Conservation (phyloP, 129 eudicot species). For the Flaveria sonorensis region DNA sequence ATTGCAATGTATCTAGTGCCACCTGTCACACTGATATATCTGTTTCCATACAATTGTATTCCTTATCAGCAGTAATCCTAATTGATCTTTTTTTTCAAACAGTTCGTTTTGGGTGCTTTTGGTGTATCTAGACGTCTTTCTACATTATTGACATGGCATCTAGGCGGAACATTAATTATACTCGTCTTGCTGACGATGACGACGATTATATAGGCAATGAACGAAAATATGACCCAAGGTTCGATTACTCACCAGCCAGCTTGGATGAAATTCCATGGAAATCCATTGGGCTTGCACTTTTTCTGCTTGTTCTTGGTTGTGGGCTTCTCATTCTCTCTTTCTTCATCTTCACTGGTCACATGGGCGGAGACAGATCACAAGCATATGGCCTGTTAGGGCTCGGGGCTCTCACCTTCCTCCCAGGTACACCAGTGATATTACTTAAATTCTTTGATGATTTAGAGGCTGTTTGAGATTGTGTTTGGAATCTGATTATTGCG, state of each 20-base stretch:
- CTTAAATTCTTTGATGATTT: conserved; percentile 10
- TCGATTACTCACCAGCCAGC: conserved; percentile 68
- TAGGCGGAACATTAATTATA: conserved; percentile 64
- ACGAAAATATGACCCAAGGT: conserved; percentile 71
- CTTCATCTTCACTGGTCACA: conserved; percentile 84
- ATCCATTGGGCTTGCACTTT: conserved; percentile 81
- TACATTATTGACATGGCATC: conserved; percentile 53
- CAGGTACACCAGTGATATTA: conserved; percentile 48
- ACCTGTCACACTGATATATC: not conserved
- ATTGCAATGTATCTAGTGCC: too few species aligned
- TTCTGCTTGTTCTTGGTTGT: conserved; percentile 73
- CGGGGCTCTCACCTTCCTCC: conserved; percentile 80
- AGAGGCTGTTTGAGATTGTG: not conserved
- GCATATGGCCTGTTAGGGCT: conserved; percentile 91
- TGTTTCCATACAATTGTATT: not conserved
- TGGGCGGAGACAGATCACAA: conserved; percentile 91
- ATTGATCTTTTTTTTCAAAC: not conserved
- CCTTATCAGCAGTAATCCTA: conserved; percentile 1
- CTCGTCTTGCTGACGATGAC: conserved; percentile 65
- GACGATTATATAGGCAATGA: conserved; percentile 49
- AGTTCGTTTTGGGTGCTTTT: conserved; percentile 15
- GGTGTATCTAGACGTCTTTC: conserved; percentile 11
- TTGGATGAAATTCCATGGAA: conserved; percentile 87
- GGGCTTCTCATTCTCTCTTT: conserved; percentile 66
- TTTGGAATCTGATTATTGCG: not conserved